Conservation (phyloP, 1,139 yeast genomes). For the Taphrina sp. region DNA sequence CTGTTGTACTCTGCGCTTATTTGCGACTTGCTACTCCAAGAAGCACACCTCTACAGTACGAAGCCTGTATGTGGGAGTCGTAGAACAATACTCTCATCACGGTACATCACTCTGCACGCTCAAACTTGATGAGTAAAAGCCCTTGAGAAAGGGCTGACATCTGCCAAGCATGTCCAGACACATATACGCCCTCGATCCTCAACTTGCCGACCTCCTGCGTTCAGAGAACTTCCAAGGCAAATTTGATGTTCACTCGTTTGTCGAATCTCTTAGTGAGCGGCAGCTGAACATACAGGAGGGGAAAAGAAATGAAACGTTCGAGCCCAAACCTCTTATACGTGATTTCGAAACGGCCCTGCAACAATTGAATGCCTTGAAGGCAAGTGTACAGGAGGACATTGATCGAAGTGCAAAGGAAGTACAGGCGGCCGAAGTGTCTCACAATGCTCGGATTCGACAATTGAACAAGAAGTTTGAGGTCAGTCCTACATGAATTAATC, state of each 20-base stretch:
- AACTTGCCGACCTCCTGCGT: conserved; percentile 11
- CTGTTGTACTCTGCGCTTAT: too few relatives aligned
- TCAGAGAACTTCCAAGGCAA: conserved; percentile 29
- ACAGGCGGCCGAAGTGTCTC: conserved; percentile 37
- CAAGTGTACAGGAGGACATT: conserved; percentile 21
- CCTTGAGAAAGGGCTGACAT: too few relatives aligned
- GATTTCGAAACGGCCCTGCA: conserved; percentile 84
- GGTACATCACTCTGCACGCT: too few relatives aligned
- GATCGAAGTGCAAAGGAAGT: conserved; percentile 26
- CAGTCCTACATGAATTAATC: too few relatives aligned
- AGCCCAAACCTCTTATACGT: conserved; percentile 92
- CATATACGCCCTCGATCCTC: conserved; percentile 8
- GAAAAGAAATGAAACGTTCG: conserved; percentile 45
- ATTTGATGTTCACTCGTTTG: conserved; percentile 14
- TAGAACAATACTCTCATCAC: too few relatives aligned
- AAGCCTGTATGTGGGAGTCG: too few relatives aligned
- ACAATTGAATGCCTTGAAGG: conserved; percentile 33
- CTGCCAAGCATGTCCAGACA: conserved; percentile 12
- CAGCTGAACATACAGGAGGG: conserved; percentile 14
- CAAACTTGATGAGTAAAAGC: too few relatives aligned
- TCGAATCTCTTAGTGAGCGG: conserved; percentile 23
- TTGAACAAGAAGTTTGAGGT: conserved; percentile 33
- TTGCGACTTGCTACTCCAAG: too few relatives aligned
- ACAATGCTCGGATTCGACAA: conserved; percentile 28
- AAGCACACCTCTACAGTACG: too few relatives aligned